Evolutionary conservation across 2,329 filamentous ascomycete species (phyloP).

Genomic region (Alternaria gansuensis): DNA sequence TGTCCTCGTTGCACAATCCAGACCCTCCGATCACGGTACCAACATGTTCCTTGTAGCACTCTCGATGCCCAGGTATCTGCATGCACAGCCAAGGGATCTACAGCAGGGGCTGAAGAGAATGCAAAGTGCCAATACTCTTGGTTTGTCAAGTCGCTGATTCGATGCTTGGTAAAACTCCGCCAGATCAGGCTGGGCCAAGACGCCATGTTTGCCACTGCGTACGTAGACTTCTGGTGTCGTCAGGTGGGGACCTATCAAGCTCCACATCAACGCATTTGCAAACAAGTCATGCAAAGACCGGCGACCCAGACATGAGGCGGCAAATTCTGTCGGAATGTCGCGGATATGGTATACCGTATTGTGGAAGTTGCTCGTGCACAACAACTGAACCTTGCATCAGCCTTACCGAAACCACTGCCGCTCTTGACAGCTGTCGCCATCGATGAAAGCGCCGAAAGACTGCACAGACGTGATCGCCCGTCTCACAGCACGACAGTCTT

Average conservation of each 20-base stretch:
- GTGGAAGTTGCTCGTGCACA: background rate
- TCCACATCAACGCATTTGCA: background rate
- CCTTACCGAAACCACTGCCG: background rate
- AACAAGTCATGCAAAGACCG: background rate
- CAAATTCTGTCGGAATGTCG: slow-evolving; percentile 5
- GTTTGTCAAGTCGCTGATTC: background rate
- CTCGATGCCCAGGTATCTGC: background rate
- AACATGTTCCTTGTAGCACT: background rate
- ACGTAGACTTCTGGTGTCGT: background rate
- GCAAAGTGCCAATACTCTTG: background rate
- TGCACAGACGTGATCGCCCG: slow-evolving; percentile 2
- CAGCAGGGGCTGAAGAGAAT: background rate
- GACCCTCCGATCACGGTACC: background rate
- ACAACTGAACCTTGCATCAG: background rate
- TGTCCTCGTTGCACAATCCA: background rate
- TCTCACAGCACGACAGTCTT: slow-evolving; percentile 7
- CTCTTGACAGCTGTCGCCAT: background rate
- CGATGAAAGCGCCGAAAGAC: background rate
- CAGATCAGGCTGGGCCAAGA: background rate
- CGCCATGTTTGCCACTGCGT: slow-evolving; percentile 1
- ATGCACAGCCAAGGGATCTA: background rate
- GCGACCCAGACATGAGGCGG: background rate
- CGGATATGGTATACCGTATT: background rate
- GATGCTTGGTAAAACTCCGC: background rate
- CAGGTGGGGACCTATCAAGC: background rate